Percentiles rank a stretch among this genome's conserved stretches.
Conservation (phyloP, 2,329 filamentous ascomycete genomes). For the Trichophyton simii region DNA sequence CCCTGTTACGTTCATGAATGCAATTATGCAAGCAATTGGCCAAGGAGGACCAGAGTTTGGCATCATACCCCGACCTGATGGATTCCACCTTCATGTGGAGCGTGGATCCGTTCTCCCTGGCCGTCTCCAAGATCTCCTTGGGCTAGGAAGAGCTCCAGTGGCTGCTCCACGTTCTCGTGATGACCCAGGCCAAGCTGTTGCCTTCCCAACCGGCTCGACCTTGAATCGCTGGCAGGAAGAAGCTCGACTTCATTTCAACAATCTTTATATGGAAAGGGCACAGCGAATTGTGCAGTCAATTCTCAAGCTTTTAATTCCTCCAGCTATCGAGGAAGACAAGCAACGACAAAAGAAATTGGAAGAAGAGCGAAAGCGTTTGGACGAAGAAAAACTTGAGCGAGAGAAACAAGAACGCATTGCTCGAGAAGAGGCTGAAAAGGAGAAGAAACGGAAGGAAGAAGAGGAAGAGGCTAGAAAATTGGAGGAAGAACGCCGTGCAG, state of each 20-base stretch:
- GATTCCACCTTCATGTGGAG: slow-evolving; percentile 44
- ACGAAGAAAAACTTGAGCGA: slow-evolving; percentile 51
- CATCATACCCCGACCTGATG: slow-evolving; percentile 35
- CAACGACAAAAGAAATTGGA: slow-evolving; percentile 49
- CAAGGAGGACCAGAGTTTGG: slow-evolving; percentile 33
- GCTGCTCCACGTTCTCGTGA: slow-evolving; percentile 28
- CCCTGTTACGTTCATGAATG: slow-evolving; percentile 46
- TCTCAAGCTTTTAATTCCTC: slow-evolving; percentile 62
- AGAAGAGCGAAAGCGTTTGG: slow-evolving; percentile 45
- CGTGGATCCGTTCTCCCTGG: slow-evolving; percentile 40
- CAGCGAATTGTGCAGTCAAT: slow-evolving; percentile 56
- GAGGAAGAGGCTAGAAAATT: slow-evolving; percentile 45
- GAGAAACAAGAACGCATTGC: slow-evolving; percentile 50
- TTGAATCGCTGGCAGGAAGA: slow-evolving; percentile 77
- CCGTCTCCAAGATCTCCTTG: slow-evolving; percentile 40
- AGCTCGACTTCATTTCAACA: slow-evolving; percentile 70
- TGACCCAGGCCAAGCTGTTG: slow-evolving; percentile 54
- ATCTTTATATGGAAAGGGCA: slow-evolving; percentile 54
- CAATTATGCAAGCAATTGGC: slow-evolving; percentile 43
- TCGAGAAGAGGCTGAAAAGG: slow-evolving; percentile 59
- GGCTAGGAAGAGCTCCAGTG: slow-evolving; percentile 20
- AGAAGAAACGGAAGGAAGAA: slow-evolving; percentile 55
- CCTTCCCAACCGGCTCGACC: slow-evolving; percentile 62
- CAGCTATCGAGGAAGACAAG: slow-evolving; percentile 70
- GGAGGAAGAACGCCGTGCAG: slow-evolving; percentile 44